These are phyloP conservation scores for Puya raimondii DNA, from an alignment of 176 grass and related monocot species.

Conservation along the genomic window DNA sequence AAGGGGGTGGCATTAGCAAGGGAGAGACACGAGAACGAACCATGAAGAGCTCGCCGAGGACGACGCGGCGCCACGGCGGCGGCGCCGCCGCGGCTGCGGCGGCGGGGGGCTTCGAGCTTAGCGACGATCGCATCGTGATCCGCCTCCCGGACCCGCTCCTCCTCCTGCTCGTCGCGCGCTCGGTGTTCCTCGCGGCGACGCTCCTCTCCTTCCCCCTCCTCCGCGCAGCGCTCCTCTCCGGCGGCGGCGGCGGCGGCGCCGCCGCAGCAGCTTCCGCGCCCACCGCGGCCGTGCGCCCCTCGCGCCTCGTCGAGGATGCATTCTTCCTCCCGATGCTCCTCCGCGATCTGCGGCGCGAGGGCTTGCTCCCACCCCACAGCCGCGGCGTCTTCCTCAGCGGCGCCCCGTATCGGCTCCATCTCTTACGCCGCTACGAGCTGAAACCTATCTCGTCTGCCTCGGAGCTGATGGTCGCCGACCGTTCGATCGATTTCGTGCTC, in stretches of 20 bases:
- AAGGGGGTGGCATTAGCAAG: too few relatives aligned
- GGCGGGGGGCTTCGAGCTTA: background rate
- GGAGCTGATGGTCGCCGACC: conserved; percentile 29
- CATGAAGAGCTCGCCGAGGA: conserved; percentile 7
- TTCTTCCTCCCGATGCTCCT: conserved; percentile 51
- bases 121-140: conserved; percentile 42
- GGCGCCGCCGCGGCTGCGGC: too few relatives aligned
- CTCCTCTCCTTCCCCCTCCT: conserved; percentile 50
- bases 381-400: conserved; percentile 40
- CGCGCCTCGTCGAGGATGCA: conserved; percentile 18
- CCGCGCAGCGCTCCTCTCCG: conserved; percentile 12
- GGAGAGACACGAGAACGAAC: background rate
- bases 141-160: conserved; percentile 43
- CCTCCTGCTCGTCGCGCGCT: conserved; percentile 45
- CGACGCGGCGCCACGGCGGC: conserved; percentile 3
- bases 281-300: background rate
- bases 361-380: conserved; percentile 23
- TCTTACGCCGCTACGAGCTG: conserved; percentile 23
- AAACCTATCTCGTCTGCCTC: conserved; percentile 18
- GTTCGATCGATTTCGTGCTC: conserved; percentile 51
- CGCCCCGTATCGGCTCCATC: conserved; percentile 16
- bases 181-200: conserved; percentile 38
- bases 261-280: background rate
- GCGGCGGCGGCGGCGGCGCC: background rate
- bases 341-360: conserved; percentile 48